Conservation (phyloP, 768 basidiomycete species). For the Suillus plorans region DNA sequence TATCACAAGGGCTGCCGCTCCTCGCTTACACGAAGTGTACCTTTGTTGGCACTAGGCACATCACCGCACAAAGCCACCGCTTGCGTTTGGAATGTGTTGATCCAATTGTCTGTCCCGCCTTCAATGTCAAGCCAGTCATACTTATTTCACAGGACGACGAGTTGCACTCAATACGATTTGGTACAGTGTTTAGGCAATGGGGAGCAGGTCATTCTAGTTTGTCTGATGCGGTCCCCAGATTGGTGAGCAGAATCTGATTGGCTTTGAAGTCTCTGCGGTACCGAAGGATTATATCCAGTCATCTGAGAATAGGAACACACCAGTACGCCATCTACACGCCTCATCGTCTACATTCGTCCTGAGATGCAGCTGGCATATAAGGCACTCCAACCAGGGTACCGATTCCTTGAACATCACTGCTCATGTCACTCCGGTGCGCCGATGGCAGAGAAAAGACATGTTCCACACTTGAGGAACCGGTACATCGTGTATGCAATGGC, state of each 20-base stretch:
- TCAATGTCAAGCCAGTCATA: not conserved
- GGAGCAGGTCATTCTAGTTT: not conserved
- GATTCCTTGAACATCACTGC: not conserved
- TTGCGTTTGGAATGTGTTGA: not conserved
- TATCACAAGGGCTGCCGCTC: not conserved
- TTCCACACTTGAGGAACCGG: not conserved
- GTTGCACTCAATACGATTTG: not conserved
- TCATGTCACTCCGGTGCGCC: not conserved
- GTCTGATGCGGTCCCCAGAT: not conserved
- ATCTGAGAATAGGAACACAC: not conserved
- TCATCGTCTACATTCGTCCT: not conserved
- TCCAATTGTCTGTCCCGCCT: not conserved
- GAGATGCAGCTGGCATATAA: not conserved
- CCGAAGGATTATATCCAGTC: not conserved
- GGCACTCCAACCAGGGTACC: not conserved
- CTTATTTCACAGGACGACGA: not conserved
- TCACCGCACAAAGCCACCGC: not conserved
- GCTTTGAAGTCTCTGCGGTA: not conserved
- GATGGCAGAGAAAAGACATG: not conserved
- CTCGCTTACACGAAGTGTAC: not conserved
- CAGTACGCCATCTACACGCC: not conserved
- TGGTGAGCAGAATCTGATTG: slow-evolving; percentile 1
- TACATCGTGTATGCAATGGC: not conserved
- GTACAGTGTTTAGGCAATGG: not conserved
- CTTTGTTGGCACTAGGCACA: not conserved